A percentile compares a stretch with the other conserved stretches of the same genome.
These are phyloP conservation scores for Calendula officinalis DNA, from an alignment of 129 eudicot species.

Conservation along the genomic window DNA sequence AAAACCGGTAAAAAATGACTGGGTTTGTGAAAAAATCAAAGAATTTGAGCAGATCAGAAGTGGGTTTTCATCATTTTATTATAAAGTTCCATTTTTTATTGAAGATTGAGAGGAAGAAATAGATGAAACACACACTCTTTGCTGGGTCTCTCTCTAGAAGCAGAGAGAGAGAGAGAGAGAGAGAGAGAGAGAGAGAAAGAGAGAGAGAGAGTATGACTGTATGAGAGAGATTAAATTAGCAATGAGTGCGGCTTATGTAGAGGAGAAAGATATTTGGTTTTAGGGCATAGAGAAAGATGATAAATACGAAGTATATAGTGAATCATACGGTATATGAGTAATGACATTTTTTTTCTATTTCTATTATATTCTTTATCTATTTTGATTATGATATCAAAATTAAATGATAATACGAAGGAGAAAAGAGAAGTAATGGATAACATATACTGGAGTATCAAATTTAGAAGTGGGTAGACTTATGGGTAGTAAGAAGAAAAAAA, in stretches of 20 bases:
- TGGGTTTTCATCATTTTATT: slow-evolving; percentile 26
- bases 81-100: slow-evolving; percentile 16
- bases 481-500: too few species aligned
- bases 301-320: background rate
- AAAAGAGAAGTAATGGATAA: too few species aligned
- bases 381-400: too few species aligned
- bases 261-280: slow-evolving; percentile 24
- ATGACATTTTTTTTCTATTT: too few species aligned
- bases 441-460: too few species aligned
- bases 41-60: slow-evolving; percentile 23
- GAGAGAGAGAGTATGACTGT: too few species aligned
- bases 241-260: slow-evolving; percentile 48
- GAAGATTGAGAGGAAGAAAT: slow-evolving; percentile 19
- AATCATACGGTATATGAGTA: too few species aligned
- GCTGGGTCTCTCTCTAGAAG: slow-evolving; percentile 25
- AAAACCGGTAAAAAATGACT: background rate
- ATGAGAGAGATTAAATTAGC: slow-evolving; percentile 29
- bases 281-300: slow-evolving; percentile 26
- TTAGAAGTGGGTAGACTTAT: too few species aligned
- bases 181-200: too few species aligned
- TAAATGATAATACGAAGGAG: too few species aligned
- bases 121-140: slow-evolving; percentile 34
- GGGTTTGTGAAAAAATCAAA: slow-evolving; percentile 11
- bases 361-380: too few species aligned
- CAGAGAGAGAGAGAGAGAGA: slow-evolving; percentile 21